Percentiles rank a stretch among this genome's conserved stretches.
phyloP scores from a whole-genome alignment of 2,329 filamentous ascomycete species.

The Botryotinia globosa region DNA sequence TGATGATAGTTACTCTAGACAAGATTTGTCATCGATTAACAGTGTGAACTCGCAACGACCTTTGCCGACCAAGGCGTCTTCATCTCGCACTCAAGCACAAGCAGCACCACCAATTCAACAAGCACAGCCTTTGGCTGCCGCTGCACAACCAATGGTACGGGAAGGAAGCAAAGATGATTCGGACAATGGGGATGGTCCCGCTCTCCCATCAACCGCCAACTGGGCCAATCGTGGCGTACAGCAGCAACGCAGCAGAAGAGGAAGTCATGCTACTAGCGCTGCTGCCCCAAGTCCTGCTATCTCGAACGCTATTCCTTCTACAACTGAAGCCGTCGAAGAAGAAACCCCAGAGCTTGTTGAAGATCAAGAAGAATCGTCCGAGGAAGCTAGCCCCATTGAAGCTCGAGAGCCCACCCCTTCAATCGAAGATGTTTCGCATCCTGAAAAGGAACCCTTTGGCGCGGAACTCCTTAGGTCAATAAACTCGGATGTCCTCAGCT shows the following conservation, averaged over 20 bases:
- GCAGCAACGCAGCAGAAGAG: slow-evolving; percentile 63
- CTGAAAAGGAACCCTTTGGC: slow-evolving; percentile 33
- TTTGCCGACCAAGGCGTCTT: slow-evolving; percentile 50
- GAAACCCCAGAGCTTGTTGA: slow-evolving; percentile 22
- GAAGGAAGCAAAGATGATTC: slow-evolving; percentile 77
- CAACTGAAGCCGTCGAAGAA: slow-evolving; percentile 50
- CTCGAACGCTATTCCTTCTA: slow-evolving; percentile 56
- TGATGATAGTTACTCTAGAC: slow-evolving; percentile 91
- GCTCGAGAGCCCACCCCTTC: slow-evolving; percentile 19
- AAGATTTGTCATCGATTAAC: slow-evolving; percentile 93
- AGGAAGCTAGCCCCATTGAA: slow-evolving; percentile 17
- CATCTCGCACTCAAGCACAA: slow-evolving; percentile 51
- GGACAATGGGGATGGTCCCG: slow-evolving; percentile 75
- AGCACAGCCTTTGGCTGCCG: slow-evolving; percentile 38
- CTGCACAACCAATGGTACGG: slow-evolving; percentile 65
- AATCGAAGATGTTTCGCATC: slow-evolving; percentile 24
- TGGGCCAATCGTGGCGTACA: slow-evolving; percentile 74
- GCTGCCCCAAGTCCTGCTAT: slow-evolving; percentile 79
- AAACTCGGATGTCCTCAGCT: slow-evolving; percentile 46
- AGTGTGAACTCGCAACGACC: slow-evolving; percentile 77
- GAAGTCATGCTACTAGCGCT: slow-evolving; percentile 77
- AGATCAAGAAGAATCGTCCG: slow-evolving; percentile 21
- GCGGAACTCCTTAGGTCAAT: slow-evolving; percentile 47
- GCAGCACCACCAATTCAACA: slow-evolving; percentile 39
- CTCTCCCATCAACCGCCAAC: slow-evolving; percentile 87